These are phyloP conservation scores for Starmerella davenportii DNA, from an alignment of 805 yeast species.

Conservation along the genomic window DNA sequence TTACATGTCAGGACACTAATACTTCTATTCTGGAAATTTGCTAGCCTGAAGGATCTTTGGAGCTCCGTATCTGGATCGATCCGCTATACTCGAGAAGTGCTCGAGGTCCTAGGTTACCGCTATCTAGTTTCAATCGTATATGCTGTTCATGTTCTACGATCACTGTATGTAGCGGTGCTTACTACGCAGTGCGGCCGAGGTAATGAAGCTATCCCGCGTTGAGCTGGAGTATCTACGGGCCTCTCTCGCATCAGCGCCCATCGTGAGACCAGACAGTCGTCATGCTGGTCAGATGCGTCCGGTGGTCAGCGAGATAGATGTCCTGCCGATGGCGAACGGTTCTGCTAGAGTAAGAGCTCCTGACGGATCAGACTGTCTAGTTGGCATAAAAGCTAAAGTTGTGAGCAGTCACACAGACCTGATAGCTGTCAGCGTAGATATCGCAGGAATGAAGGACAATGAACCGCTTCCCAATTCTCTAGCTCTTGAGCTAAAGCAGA, in stretches of 20 bases:
- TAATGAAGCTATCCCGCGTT: conserved; percentile 24
- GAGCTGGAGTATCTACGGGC: conserved; percentile 46
- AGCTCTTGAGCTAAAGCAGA: conserved; percentile 39
- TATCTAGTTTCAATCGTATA: no score
- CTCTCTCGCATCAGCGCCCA: conserved; percentile 41
- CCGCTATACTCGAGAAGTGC: no score
- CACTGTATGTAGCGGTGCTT: no score
- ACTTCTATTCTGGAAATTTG: no score
- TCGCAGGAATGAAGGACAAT: conserved; percentile 55
- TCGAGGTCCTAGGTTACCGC: no score
- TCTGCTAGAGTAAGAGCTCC: conserved; percentile 70
- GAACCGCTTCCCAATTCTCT: conserved; percentile 48
- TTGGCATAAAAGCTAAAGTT: conserved; percentile 76
- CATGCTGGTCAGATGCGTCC: conserved; percentile 61
- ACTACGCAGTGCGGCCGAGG: no score
- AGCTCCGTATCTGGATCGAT: no score
- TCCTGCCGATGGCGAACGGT: conserved; percentile 79
- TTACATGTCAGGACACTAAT: no score
- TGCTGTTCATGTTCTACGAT: no score
- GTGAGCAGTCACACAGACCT: conserved; percentile 29
- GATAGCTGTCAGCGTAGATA: conserved; percentile 58
- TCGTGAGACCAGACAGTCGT: conserved; percentile 77
- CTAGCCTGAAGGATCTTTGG: no score
- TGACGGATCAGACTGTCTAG: conserved; percentile 88
- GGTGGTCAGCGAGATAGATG: conserved; percentile 59